Evolutionary conservation across 1,139 yeast genomes (phyloP).

Genomic region (Candida buenavistaensis): DNA sequence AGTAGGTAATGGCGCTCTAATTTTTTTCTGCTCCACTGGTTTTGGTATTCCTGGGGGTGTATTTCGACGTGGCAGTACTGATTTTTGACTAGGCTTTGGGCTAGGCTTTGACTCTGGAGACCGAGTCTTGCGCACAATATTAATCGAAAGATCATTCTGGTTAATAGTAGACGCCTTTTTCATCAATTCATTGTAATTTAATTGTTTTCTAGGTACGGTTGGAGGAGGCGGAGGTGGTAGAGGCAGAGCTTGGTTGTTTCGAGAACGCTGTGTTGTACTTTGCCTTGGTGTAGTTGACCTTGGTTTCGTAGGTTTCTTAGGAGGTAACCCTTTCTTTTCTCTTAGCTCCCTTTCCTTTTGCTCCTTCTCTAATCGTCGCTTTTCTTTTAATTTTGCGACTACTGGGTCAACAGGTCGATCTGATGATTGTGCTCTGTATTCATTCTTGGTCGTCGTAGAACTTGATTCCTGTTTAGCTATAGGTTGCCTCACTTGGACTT

Average conservation of each 20-base stretch:
- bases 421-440: slow-evolving; percentile 9
- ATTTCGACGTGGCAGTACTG: not conserved
- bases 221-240: slow-evolving; percentile 3
- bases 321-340: slow-evolving; percentile 35
- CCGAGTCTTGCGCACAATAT: slow-evolving; percentile 31
- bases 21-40: slow-evolving; percentile 6
- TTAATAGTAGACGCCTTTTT: slow-evolving; percentile 64
- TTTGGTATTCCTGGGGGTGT: slow-evolving; percentile 3
- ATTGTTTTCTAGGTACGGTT: slow-evolving; percentile 37
- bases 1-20: slow-evolving; percentile 17
- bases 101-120: slow-evolving; percentile 25
- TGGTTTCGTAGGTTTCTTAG: slow-evolving; percentile 17
- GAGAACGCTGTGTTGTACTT: slow-evolving; percentile 9
- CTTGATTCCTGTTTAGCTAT: not conserved
- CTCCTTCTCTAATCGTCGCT: slow-evolving; percentile 55
- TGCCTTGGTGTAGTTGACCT: slow-evolving; percentile 3
- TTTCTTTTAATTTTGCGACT: slow-evolving; percentile 63
- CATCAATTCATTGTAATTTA: slow-evolving; percentile 69
- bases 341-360: slow-evolving; percentile 37
- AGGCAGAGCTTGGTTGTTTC: slow-evolving; percentile 2
- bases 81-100: not conserved
- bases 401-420: slow-evolving; percentile 45
- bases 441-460: not conserved
- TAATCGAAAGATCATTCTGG: slow-evolving; percentile 39
- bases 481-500: slow-evolving; percentile 13